Evolutionary conservation across 2,329 filamentous ascomycete species (phyloP).

Genomic region (Fusarium vanettenii): DNA sequence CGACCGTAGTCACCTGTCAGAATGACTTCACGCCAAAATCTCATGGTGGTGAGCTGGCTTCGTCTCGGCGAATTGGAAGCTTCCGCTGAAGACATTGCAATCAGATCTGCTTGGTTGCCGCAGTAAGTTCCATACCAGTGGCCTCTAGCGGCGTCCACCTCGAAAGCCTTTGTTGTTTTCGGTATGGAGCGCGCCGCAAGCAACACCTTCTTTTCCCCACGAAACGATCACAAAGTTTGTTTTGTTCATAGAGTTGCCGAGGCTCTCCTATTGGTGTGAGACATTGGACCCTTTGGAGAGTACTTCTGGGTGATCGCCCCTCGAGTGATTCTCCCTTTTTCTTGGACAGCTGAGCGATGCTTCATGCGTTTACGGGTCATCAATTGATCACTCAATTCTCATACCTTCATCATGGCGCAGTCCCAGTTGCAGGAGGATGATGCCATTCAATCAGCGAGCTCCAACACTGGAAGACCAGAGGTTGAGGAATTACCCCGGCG

Average conservation of each 20-base stretch:
- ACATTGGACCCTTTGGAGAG: neutral
- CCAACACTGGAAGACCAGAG: neutral
- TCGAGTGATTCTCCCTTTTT: neutral
- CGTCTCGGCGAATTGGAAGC: neutral
- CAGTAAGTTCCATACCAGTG: neutral
- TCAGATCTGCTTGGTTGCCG: neutral
- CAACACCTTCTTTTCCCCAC: neutral
- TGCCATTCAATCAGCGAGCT: neutral
- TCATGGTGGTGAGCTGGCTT: neutral
- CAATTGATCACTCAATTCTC: neutral
- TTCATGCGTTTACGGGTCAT: neutral
- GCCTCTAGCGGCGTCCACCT: neutral
- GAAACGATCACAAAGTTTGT: neutral
- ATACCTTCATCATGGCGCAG: neutral
- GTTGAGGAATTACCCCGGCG: neutral
- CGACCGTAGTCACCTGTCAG: neutral
- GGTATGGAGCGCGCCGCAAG: neutral
- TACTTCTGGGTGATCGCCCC: neutral
- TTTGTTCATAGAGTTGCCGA: neutral
- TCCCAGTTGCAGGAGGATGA: neutral
- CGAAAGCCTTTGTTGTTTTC: slow-evolving; percentile 1
- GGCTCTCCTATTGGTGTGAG: neutral
- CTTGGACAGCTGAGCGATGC: neutral
- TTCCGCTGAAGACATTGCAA: neutral
- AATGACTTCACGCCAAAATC: neutral